These are phyloP conservation scores for Ehretia macrophylla DNA, from an alignment of 257 asterid genomes.

Conservation along the genomic window DNA sequence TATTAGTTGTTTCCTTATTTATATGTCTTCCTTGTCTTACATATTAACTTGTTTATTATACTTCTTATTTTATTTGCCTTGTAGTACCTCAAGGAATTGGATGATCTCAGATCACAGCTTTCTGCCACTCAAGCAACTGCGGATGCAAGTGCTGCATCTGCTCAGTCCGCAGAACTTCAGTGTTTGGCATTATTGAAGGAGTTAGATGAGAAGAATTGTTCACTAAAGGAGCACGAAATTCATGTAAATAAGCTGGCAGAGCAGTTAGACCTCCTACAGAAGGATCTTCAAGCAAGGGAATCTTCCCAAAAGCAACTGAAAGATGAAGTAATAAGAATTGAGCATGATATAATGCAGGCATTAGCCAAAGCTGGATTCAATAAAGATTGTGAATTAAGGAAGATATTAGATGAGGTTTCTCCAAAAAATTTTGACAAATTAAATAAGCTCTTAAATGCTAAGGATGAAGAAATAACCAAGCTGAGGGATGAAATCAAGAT, in stretches of 20 bases:
- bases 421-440: slow-evolving; percentile 60
- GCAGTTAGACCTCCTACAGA: slow-evolving; percentile 76
- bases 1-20: too few relatives aligned
- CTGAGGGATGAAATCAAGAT: slow-evolving; percentile 71
- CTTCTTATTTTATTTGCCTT: not conserved
- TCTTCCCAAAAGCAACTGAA: slow-evolving; percentile 75
- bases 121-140: slow-evolving; percentile 68
- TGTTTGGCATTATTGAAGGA: slow-evolving; percentile 68
- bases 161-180: slow-evolving; percentile 72
- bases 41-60: too few relatives aligned
- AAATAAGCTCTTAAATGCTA: slow-evolving; percentile 51
- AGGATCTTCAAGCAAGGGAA: slow-evolving; percentile 74
- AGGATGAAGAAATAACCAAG: slow-evolving; percentile 75
- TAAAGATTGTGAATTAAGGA: slow-evolving; percentile 64
- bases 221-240: slow-evolving; percentile 66
- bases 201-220: slow-evolving; percentile 55
- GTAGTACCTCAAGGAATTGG: slow-evolving; percentile 72
- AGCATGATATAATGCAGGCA: slow-evolving; percentile 77
- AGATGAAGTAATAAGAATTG: slow-evolving; percentile 76
- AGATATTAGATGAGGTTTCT: slow-evolving; percentile 68
- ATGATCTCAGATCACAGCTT: slow-evolving; percentile 64
- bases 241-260: slow-evolving; percentile 60
- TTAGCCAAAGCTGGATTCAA: slow-evolving; percentile 59
- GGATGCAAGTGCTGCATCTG: slow-evolving; percentile 71
- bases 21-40: too few relatives aligned